phyloP scores from a whole-genome alignment of 805 yeast species.

The Saccharomycopsis malanga region DNA sequence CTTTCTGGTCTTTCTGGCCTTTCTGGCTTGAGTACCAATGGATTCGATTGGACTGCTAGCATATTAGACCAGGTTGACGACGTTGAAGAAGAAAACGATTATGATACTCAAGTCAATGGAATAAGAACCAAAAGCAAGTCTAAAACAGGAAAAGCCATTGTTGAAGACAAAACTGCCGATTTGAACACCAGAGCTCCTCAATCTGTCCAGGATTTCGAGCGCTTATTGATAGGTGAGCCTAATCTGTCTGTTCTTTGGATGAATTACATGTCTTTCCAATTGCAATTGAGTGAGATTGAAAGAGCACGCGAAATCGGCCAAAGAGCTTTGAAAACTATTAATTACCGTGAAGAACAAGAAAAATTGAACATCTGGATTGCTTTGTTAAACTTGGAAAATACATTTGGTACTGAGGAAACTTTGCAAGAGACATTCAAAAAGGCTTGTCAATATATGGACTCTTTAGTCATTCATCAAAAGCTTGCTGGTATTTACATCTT shows the following conservation, averaged over 20 bases:
- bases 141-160: slow-evolving; percentile 38
- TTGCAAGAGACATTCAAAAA: slow-evolving; percentile 75
- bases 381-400: slow-evolving; percentile 82
- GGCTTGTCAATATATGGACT: slow-evolving; percentile 88
- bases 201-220: slow-evolving; percentile 85
- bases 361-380: slow-evolving; percentile 96
- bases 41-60: slow-evolving; percentile 95
- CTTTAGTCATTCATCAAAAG: slow-evolving; percentile 72
- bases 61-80: slow-evolving; percentile 74
- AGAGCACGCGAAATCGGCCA: slow-evolving; percentile 91
- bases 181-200: slow-evolving; percentile 83
- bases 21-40: slow-evolving; percentile 70
- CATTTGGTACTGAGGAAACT: slow-evolving; percentile 82
- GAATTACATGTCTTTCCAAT: slow-evolving; percentile 96
- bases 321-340: slow-evolving; percentile 86
- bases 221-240: slow-evolving; percentile 86
- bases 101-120: slow-evolving; percentile 29
- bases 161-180: slow-evolving; percentile 80
- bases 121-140: slow-evolving; percentile 37
- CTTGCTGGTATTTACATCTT: slow-evolving; percentile 66
- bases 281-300: slow-evolving; percentile 88
- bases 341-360: slow-evolving; percentile 86
- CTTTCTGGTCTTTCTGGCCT: too few relatives aligned
- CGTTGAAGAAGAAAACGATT: slow-evolving; percentile 46
- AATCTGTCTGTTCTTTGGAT: slow-evolving; percentile 93